Conservation (phyloP, 805 yeast genomes). For the Suhomyces pyralidae region DNA sequence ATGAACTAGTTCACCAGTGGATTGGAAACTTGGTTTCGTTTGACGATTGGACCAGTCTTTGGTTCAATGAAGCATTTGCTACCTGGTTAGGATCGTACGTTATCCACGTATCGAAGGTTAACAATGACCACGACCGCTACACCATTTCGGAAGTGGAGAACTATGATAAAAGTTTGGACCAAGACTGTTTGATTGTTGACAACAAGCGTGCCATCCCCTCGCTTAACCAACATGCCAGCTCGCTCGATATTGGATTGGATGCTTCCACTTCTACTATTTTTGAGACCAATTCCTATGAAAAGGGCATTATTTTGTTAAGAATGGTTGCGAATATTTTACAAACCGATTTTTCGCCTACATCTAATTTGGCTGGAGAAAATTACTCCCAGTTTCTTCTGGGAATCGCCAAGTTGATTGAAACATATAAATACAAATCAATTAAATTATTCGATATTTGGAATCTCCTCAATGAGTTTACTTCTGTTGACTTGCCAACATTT, state of each 20-base stretch:
- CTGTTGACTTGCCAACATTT: conserved; percentile 48
- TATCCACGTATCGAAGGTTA: conserved; percentile 22
- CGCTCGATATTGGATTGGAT: conserved; percentile 20
- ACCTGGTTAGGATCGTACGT: conserved; percentile 62
- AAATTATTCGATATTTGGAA: conserved; percentile 56
- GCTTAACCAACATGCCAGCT: conserved; percentile 32
- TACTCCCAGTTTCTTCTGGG: conserved; percentile 27
- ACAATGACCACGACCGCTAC: conserved; percentile 9
- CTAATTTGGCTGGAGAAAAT: conserved; percentile 13
- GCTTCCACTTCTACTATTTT: conserved; percentile 44
- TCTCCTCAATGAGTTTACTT: conserved; percentile 27
- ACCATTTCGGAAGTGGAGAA: conserved; percentile 9
- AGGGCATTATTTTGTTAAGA: conserved; percentile 55
- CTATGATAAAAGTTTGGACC: conserved; percentile 31
- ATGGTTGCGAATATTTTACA: conserved; percentile 48
- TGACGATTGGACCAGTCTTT: conserved; percentile 63
- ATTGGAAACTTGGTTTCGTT: conserved; percentile 67
- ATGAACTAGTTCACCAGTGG: conserved; percentile 80
- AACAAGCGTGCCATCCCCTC: conserved; percentile 27
- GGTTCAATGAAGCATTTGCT: conserved; percentile 80
- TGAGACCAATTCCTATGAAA: conserved; percentile 50
- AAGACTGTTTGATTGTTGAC: conserved; percentile 28
- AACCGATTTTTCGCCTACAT: conserved; percentile 15
- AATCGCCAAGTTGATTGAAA: conserved; percentile 37
- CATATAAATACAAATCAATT: conserved; percentile 35